phyloP scores from a whole-genome alignment of 495 filamentous ascomycete species.

The Aspergillus coremiiformis region DNA sequence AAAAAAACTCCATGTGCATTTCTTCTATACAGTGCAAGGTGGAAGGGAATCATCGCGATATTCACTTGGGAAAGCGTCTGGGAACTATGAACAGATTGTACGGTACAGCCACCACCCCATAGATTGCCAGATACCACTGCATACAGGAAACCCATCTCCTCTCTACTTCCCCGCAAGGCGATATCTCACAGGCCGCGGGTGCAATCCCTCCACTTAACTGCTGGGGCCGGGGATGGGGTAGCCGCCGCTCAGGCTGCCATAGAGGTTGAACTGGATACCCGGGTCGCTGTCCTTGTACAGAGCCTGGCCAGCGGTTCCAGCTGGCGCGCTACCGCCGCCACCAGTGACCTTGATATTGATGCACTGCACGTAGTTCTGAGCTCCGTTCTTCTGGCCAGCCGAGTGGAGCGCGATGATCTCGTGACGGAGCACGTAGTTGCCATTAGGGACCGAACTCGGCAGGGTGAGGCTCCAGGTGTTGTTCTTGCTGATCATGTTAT shows the following conservation, averaged over 20 bases:
- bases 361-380: constrained; percentile 73
- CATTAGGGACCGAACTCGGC: constrained; percentile 51
- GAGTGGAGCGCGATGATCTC: constrained; percentile 71
- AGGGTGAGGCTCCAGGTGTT: constrained; percentile 61
- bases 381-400: constrained; percentile 47
- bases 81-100: too few species aligned
- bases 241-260: constrained; percentile 30
- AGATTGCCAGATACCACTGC: background rate
- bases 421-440: constrained; percentile 72
- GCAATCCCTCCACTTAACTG: constrained; percentile 19
- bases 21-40: too few species aligned
- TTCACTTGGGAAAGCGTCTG: background rate
- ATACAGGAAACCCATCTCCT: too few species aligned
- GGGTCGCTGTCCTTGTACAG: constrained; percentile 55
- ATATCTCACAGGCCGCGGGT: too few species aligned
- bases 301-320: constrained; percentile 48
- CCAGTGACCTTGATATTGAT: constrained; percentile 66
- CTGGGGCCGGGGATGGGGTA: constrained; percentile 49
- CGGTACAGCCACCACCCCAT: too few species aligned
- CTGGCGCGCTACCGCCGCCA: constrained; percentile 46
- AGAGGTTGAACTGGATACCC: constrained; percentile 57
- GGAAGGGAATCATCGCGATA: background rate
- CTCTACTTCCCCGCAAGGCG: too few species aligned
- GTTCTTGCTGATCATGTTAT: constrained; percentile 56
- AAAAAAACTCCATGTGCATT: too few species aligned